A percentile compares a stretch with the other conserved stretches of the same genome.
Evolutionary conservation across 352 stramenopile genomes (phyloP).

Genomic region (Halophytophthora batemanensis): DNA sequence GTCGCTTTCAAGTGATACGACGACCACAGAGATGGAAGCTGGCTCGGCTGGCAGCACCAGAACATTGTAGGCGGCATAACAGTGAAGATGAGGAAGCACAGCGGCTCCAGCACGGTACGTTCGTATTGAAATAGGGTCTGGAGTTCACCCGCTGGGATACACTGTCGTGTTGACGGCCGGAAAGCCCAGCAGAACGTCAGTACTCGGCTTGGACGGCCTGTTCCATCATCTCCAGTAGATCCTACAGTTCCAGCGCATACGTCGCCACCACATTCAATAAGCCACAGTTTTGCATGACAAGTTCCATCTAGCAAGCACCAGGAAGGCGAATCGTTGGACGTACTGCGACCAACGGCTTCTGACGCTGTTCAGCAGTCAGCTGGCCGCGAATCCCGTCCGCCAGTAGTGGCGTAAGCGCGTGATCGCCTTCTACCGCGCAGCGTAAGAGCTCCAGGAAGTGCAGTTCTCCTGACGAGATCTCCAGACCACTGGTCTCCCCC

Average conservation of each 20-base stretch:
- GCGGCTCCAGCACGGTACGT: not conserved
- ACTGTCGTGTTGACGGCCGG: too few species aligned
- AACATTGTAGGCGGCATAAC: conserved; percentile 16
- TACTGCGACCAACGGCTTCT: conserved; percentile 46
- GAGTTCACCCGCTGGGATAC: too few species aligned
- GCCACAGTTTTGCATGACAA: not conserved
- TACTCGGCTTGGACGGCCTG: not conserved
- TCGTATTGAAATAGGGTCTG: not conserved
- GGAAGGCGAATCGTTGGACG: not conserved
- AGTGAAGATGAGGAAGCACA: conserved; percentile 4
- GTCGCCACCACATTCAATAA: not conserved
- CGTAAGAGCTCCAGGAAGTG: conserved; percentile 68
- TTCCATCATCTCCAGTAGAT: conserved; percentile 31
- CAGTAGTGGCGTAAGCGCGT: conserved; percentile 62
- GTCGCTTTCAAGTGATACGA: not conserved
- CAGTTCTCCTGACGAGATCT: conserved; percentile 52
- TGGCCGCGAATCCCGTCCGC: conserved; percentile 37
- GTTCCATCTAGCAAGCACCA: not conserved
- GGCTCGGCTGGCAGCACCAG: conserved; percentile 4
- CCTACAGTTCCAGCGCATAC: conserved; percentile 10
- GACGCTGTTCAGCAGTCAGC: conserved; percentile 36
- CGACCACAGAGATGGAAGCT: conserved; percentile 20
- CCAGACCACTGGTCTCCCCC: conserved; percentile 36
- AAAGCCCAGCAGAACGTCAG: not conserved
- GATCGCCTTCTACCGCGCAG: conserved; percentile 64